Evolutionary conservation across 164 flowering plant species (phyloP), one percentile per base, ranked within the genome.

Genomic region (Aristolochia contorta): DNA sequence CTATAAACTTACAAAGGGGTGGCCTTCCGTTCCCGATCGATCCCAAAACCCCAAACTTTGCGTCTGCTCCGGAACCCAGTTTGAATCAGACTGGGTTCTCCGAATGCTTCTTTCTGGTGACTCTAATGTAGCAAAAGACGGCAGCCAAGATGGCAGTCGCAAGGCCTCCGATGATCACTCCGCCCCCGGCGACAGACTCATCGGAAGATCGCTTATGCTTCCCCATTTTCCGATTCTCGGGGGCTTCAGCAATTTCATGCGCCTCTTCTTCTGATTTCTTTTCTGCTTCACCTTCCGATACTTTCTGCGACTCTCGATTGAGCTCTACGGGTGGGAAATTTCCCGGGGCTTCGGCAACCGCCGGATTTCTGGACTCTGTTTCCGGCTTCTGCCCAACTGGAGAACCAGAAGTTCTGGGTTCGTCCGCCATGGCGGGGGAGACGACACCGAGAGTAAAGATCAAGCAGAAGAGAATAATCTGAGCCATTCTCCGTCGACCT

Each of bases 111-210:
- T 57, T 66, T 49, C 76, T 69, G 0, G 76, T 73, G 56, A 73
- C 70, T 8, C 72, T 57, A 59, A 73, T 69, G 27, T 73, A 73
- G 56, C 67, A 58, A 59, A 69, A 59, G 16, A 73, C 72, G 0
- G 70, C 64, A 32, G 63, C 67, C 46, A 69, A 48, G 15, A 63
- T 43, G 12, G 72, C 67, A 0, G 72, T 73, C 2, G 64, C 72
- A 51, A 73, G 67, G 2, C 76, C 76, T 3, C 76, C 76, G 32
- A 73, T 54, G 45, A 73, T 73, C 9, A 73, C 76, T 16, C 70
- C 70, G 23, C 72, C 68, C 12, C 76, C 76, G 19, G 70, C 72
- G 0, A 59, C 55, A 0, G 76, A 68, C 30, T 55, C 56, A 20
- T 62, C 64, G 0, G 33, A 32, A 30, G 58, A 27, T 4, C 20